Evolutionary conservation across 2,329 filamentous ascomycete species (phyloP).

Genomic region (Penicillium sp.): DNA sequence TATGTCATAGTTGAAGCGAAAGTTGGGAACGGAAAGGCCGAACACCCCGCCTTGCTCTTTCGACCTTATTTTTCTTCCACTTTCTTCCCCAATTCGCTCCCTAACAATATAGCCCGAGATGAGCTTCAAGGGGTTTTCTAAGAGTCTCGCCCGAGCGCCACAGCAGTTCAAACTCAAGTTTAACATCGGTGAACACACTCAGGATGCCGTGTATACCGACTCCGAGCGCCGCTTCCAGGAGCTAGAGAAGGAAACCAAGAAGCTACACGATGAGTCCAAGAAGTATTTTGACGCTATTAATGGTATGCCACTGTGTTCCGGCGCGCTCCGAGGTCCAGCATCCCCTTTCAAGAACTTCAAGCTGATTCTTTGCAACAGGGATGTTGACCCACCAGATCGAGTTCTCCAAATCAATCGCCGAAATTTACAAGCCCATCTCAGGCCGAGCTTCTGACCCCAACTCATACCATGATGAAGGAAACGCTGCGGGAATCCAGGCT

Average conservation of each 20-base stretch:
- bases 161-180: constrained; percentile 90
- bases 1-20: constrained; percentile 26
- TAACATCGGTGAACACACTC: constrained; percentile 93
- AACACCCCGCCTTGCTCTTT: constrained; percentile 14
- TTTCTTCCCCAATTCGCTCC: constrained; percentile 2
- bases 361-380: constrained; percentile 18
- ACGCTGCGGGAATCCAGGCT: constrained; percentile 87
- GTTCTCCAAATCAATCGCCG: constrained; percentile 92
- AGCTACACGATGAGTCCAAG: constrained; percentile 91
- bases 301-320: constrained; percentile 47
- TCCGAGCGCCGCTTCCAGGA: constrained; percentile 92
- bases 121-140: constrained; percentile 97
- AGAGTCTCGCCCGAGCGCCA: constrained; percentile 84
- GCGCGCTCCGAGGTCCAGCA: constrained; percentile 1
- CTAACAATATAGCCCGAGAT: constrained; percentile 52
- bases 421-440: constrained; percentile 98
- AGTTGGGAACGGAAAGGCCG: constrained; percentile 21
- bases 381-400: constrained; percentile 98
- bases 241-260: constrained; percentile 93
- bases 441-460: constrained; percentile 92
- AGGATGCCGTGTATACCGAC: constrained; percentile 92
- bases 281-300: constrained; percentile 99
- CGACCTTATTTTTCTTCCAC: constrained; percentile 13
- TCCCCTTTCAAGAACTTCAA: background rate
- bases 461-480: constrained; percentile 76